Evolutionary conservation across 2,329 filamentous ascomycete genomes (phyloP).

Genomic region (Ambrosiella cleistominuta): DNA sequence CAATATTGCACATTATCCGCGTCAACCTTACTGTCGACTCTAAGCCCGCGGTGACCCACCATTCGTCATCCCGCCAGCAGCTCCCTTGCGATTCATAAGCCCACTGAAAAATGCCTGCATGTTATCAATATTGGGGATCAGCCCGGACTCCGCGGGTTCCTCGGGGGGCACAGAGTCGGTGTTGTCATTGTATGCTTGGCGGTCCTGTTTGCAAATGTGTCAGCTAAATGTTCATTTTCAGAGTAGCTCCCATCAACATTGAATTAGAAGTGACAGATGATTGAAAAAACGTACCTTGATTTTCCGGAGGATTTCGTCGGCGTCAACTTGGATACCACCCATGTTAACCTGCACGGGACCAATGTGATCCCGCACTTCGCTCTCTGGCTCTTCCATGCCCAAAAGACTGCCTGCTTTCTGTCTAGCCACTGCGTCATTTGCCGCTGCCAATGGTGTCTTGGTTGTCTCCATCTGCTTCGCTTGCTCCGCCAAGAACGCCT

Average conservation of each 20-base stretch:
- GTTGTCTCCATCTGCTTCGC: constrained; percentile 50
- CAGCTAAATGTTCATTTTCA: not conserved
- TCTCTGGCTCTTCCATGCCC: constrained; percentile 17
- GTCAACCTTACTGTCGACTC: not conserved
- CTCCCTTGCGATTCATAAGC: constrained; percentile 36
- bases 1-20: not conserved
- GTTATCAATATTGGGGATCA: constrained; percentile 11
- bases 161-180: constrained; percentile 4
- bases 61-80: constrained; percentile 4
- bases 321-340: constrained; percentile 90
- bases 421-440: constrained; percentile 19
- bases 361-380: constrained; percentile 55
- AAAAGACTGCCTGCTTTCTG: constrained; percentile 30
- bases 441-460: constrained; percentile 3
- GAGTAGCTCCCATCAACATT: not conserved
- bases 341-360: constrained; percentile 96
- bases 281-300: constrained; percentile 46
- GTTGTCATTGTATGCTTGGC: constrained; percentile 30
- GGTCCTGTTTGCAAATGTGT: constrained; percentile 26
- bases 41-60: constrained; percentile 10
- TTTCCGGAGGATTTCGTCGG: constrained; percentile 78
- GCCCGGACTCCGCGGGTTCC: constrained; percentile 6
- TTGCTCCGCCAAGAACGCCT: constrained; percentile 61
- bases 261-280: not conserved
- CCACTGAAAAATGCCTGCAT: constrained; percentile 39